Evolutionary conservation across 169 alveolate genomes (phyloP), one percentile per base, ranked within the genome.

Genomic region (Plasmodium relictum): DNA sequence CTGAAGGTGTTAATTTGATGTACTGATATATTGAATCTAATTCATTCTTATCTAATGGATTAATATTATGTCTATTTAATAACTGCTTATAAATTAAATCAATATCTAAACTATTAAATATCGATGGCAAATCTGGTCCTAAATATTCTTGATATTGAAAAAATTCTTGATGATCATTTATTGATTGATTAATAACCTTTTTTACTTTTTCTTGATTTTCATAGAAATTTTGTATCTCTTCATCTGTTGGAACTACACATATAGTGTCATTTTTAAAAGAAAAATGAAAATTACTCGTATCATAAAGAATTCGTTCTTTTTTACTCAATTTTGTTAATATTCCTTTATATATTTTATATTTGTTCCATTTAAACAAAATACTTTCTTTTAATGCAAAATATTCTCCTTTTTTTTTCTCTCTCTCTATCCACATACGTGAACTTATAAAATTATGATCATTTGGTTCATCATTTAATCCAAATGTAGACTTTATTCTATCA

Each of bases 331-430:
- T 74, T 39, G 93, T 90, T 18, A 92, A 24, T 14, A 93, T 80
- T 42, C 91, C 85, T 70, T 94, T 93, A 52, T 73, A 92, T 6
- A 94, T 59, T 41, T 93, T 95, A 88, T 91, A 93, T 50, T 92
- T 80, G 54, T 94, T 94, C 97, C 97, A 95, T 37, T 95, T 93
- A 62, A 95, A 95, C 39, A 95, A 48, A 62, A 91, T 71, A 61
- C 95, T 92, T 70, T 95, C 97, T 88, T 95, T 95, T 31, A 95
- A 95, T 2, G 97, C 97, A 73, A 94, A 94, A 71, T 93, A 95
- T 74, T 95, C 97, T 5, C 97, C 97, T 93, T 88, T 39, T 52
- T 42, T 71, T 59, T 86, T 37, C 18, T 68, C 93, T 61, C 96
- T 78, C 58, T 95, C 97, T 14, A 91, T 89, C 97, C 97, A 95